These are phyloP conservation scores for Brassica carinata DNA, from an alignment of 345 rosid species.

Conservation along the genomic window DNA sequence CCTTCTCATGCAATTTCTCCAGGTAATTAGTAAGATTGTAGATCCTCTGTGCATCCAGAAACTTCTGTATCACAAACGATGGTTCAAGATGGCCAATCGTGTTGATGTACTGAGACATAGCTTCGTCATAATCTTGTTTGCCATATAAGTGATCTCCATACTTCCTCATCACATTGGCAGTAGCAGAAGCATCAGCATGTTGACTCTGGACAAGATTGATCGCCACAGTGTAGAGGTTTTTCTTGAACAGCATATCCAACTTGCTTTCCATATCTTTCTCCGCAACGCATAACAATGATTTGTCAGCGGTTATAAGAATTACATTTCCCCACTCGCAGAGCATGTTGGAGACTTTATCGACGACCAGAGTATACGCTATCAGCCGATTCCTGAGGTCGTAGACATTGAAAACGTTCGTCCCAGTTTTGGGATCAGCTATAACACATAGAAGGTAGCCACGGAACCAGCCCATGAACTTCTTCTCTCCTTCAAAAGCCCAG, in stretches of 20 bases:
- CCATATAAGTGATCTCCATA: conserved; percentile 94
- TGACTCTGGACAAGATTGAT: conserved; percentile 98
- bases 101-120: conserved; percentile 91
- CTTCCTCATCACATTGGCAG: conserved; percentile 96
- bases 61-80: conserved; percentile 96
- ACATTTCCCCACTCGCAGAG: conserved; percentile 97
- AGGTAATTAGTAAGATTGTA: conserved; percentile 94
- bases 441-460: conserved; percentile 94
- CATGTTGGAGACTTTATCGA: conserved; percentile 90
- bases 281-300: conserved; percentile 73
- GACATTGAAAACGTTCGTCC: conserved; percentile 69
- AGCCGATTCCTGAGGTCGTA: conserved; percentile 91
- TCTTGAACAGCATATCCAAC: conserved; percentile 97
- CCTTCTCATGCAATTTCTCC: conserved; percentile 95
- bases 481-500: conserved; percentile 99
- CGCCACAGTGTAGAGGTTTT: conserved; percentile 86
- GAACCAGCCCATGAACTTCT: conserved; percentile 89
- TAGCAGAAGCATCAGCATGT: conserved; percentile 98
- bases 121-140: conserved; percentile 94
- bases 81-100: conserved; percentile 98
- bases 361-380: conserved; percentile 81
- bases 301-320: conserved; percentile 72
- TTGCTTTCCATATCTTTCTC: conserved; percentile 99
- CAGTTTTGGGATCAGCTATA: conserved; percentile 82
- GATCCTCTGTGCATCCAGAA: conserved; percentile 97